Conservation (phyloP, 1,284 basidiomycete genomes). For the Trametes hirsuta region DNA sequence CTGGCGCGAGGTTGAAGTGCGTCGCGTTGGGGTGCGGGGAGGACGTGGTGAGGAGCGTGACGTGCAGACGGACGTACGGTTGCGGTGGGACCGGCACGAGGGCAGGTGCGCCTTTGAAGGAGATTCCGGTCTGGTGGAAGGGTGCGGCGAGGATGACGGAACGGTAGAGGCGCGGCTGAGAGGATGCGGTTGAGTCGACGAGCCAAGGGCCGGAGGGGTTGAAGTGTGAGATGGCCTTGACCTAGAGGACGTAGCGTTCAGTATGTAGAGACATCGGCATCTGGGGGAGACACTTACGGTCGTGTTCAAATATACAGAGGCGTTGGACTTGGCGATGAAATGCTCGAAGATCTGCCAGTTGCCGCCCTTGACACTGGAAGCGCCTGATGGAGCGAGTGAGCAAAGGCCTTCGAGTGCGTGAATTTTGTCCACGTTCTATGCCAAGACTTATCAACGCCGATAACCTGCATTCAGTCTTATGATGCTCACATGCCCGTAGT, state of each 20-base stretch:
- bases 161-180: slow-evolving; percentile 46
- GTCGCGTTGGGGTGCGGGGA: slow-evolving; percentile 60
- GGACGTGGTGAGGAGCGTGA: slow-evolving; percentile 86
- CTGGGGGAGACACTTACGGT: slow-evolving; percentile 46
- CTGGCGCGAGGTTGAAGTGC: slow-evolving; percentile 69
- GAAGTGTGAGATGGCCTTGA: slow-evolving; percentile 49
- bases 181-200: slow-evolving; percentile 26
- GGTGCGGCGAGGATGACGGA: slow-evolving; percentile 81
- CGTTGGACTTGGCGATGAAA: slow-evolving; percentile 74
- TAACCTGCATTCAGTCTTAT: not conserved
- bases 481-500: slow-evolving; percentile 78
- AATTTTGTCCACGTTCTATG: slow-evolving; percentile 70
- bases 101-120: slow-evolving; percentile 48
- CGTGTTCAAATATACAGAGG: slow-evolving; percentile 71
- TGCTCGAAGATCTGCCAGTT: slow-evolving; percentile 88
- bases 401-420: slow-evolving; percentile 81
- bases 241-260: slow-evolving; percentile 40
- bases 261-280: not conserved
- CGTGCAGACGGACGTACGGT: slow-evolving; percentile 85
- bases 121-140: slow-evolving; percentile 64
- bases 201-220: slow-evolving; percentile 52
- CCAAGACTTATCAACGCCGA: too few species aligned
- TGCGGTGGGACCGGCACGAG: slow-evolving; percentile 58
- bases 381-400: slow-evolving; percentile 76
- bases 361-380: slow-evolving; percentile 73